phyloP scores from a whole-genome alignment of 1,139 yeast genomes.

The Taphrina populina region DNA sequence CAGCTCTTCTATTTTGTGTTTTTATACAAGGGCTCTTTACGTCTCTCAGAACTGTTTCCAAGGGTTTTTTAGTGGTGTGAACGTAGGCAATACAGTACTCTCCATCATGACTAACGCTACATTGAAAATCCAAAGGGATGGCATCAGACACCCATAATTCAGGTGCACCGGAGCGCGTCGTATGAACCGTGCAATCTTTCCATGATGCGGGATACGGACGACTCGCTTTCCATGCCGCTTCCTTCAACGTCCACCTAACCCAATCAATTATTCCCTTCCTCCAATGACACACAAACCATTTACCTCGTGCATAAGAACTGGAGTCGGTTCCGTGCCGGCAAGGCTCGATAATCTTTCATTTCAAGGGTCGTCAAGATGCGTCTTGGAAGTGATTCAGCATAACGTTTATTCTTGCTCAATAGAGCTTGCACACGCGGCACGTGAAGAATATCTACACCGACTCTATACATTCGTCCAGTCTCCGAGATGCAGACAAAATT shows the following conservation, averaged over 20 bases:
- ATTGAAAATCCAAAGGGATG: conserved; percentile 19
- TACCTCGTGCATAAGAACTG: conserved; percentile 18
- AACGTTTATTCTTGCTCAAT: background rate
- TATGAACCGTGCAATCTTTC: conserved; percentile 16
- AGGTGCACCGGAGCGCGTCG: conserved; percentile 13
- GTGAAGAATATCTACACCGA: conserved; percentile 27
- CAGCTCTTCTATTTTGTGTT: too few relatives aligned
- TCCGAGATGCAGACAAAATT: too few relatives aligned
- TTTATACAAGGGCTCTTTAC: too few relatives aligned
- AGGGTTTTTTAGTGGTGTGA: conserved; percentile 2
- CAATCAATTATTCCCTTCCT: background rate
- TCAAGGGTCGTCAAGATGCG: conserved; percentile 26
- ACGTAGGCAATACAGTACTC: conserved; percentile 31
- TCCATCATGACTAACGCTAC: conserved; percentile 28
- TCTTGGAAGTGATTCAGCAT: conserved; percentile 1
- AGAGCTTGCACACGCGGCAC: conserved; percentile 19
- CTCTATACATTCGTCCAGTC: conserved; percentile 19
- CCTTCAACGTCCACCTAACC: conserved; percentile 25
- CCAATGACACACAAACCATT: background rate
- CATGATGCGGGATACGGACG: conserved; percentile 20
- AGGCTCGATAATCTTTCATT: background rate
- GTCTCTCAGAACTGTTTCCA: background rate
- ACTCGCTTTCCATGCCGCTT: conserved; percentile 31
- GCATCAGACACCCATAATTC: background rate
- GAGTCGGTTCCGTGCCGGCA: conserved; percentile 3